Conservation (phyloP, 805 yeast species). For the Saccharomycopsis sp. region DNA sequence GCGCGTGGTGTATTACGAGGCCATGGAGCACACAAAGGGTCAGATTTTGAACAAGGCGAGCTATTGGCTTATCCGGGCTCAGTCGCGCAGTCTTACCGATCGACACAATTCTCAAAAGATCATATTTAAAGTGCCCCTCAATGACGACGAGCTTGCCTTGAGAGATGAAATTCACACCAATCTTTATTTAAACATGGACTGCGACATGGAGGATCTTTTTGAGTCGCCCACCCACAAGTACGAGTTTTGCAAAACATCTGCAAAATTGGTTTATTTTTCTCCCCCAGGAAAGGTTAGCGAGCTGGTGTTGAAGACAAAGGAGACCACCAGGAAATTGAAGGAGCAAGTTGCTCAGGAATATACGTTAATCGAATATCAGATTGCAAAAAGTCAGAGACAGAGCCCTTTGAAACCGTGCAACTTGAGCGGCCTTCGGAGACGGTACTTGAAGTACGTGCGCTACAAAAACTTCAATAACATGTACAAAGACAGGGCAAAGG, state of each 20-base stretch:
- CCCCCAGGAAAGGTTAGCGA: too few species aligned
- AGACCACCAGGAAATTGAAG: too few species aligned
- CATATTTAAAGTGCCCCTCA: conserved; percentile 17
- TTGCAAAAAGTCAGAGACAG: too few species aligned
- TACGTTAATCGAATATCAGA: too few species aligned
- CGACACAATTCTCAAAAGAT: conserved; percentile 18
- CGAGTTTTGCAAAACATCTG: too few species aligned
- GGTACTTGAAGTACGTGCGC: conserved; percentile 6
- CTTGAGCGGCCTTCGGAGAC: not conserved
- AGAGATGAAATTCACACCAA: conserved; percentile 1
- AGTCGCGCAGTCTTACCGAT: conserved; percentile 25
- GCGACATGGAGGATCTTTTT: too few species aligned
- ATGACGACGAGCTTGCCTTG: conserved; percentile 13
- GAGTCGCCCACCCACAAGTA: too few species aligned
- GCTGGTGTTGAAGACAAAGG: too few species aligned
- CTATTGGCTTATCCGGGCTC: conserved; percentile 22
- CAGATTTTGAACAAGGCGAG: conserved; percentile 7
- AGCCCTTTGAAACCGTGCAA: too few species aligned
- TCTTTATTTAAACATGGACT: too few species aligned
- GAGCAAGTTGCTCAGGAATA: too few species aligned
- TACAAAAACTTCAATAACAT: conserved; percentile 13
- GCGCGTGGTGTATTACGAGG: conserved; percentile 20
- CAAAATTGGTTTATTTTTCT: too few species aligned
- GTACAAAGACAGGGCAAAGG: conserved; percentile 12
- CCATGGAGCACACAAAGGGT: conserved; percentile 9